Evolutionary conservation across 345 rosid species (phyloP), one percentile per base, ranked within the genome.

Genomic region (Linum tenue): DNA sequence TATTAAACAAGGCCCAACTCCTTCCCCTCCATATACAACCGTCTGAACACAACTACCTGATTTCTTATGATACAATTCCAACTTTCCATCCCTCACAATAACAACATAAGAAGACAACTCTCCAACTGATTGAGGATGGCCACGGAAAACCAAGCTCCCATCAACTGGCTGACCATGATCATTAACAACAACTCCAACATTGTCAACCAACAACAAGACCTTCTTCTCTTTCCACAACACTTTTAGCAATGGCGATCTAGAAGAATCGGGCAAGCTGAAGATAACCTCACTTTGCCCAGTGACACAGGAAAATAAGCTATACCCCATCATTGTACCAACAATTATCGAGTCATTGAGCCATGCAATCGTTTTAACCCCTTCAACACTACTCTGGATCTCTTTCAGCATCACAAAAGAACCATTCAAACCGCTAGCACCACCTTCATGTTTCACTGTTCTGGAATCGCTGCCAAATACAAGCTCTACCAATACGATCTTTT

Each of bases 321-420:
- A 95, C 3, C 88, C 96, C 56, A 75, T 73, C 61, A 39, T 64
- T 0, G 92, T 82, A 5, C 97, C 96, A 37, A 86, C 82, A 64
- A 95, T 76, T 64, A 95, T 78, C 3, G 92, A 91, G 79, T 95
- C 97, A 73, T 95, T 89, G 64, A 95, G 84, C 99, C 97, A 95
- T 16, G 87, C 88, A 77, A 95, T 76, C 16, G 84, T 74, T 81
- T 79, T 79, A 41, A 89, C 77, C 59, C 87, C 97, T 66, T 85
- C 92, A 37, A 77, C 51, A 8, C 51, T 70, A 67, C 96, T 85
- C 60, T 74, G 85, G 56, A 89, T 77, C 84, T 95, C 99, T 70
- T 83, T 89, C 85, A 95, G 74, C 35, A 95, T 72, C 63, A 82
- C 74, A 64, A 85, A 76, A 22, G 89, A 81, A 55, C 75, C 86